Conservation (phyloP, 192 early-diverging fungal genomes). For the Coemansia sp. region DNA sequence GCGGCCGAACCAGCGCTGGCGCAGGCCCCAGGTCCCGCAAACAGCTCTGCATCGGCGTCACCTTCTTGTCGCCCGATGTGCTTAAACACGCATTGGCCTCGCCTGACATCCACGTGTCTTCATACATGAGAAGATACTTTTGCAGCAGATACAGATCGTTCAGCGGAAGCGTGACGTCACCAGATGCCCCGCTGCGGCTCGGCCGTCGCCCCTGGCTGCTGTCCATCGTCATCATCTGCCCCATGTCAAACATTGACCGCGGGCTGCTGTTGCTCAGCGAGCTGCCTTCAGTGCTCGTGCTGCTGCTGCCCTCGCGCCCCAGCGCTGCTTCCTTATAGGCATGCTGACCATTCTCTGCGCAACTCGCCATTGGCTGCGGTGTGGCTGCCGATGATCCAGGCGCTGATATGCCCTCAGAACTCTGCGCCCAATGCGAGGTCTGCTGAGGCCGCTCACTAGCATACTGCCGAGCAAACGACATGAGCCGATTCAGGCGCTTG, state of each 20-base stretch:
- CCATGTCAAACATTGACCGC: slow-evolving; percentile 36
- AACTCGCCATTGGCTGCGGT: background rate
- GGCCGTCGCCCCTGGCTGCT: background rate
- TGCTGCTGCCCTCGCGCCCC: background rate
- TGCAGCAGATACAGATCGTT: slow-evolving; percentile 53
- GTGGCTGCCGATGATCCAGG: background rate
- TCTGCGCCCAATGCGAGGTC: background rate
- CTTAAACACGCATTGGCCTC: slow-evolving; percentile 11
- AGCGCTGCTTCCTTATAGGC: background rate
- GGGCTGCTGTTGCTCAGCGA: slow-evolving; percentile 20
- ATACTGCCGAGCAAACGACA: background rate
- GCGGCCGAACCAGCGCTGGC: slow-evolving; percentile 18
- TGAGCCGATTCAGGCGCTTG: background rate
- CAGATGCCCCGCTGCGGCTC: slow-evolving; percentile 1
- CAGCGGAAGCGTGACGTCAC: slow-evolving; percentile 28
- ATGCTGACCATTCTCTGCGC: too few species aligned
- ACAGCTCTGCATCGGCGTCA: slow-evolving; percentile 30
- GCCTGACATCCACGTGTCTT: slow-evolving; percentile 31
- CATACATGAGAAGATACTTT: slow-evolving; percentile 45
- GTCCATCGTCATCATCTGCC: background rate
- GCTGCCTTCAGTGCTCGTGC: slow-evolving; percentile 2
- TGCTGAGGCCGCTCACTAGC: background rate
- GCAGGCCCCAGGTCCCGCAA: slow-evolving; percentile 23
- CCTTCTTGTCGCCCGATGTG: background rate
- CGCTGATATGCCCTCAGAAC: background rate